Evolutionary conservation across 306 rosid species (phyloP).

Genomic region (Sphenostylis stenocarpa): DNA sequence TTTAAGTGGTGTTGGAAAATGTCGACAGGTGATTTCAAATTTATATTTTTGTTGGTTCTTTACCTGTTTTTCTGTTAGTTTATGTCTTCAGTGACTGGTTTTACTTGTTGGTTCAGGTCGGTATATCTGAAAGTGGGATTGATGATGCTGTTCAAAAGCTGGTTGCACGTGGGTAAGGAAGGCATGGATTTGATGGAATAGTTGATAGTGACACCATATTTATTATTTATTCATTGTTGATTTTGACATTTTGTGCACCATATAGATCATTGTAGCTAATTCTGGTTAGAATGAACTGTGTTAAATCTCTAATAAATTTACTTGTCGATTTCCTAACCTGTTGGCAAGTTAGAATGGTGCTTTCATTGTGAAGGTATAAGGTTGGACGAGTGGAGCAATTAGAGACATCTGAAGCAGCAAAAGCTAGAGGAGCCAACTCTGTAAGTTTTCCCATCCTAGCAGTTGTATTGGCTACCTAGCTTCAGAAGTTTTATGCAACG

Average conservation of each 20-base stretch:
- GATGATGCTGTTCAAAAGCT: constrained; percentile 91
- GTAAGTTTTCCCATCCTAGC: constrained; percentile 57
- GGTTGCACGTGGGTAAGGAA: constrained; percentile 93
- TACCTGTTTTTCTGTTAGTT: constrained; percentile 5
- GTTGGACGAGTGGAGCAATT: constrained; percentile 96
- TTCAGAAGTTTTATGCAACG: constrained; percentile 10
- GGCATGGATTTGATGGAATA: constrained; percentile 15
- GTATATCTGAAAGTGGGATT: constrained; percentile 97
- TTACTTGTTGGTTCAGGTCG: constrained; percentile 64
- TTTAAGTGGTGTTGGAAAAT: constrained; percentile 93
- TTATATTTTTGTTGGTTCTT: neutral
- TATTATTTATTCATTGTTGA: constrained; percentile 8
- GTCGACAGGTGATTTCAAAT: constrained; percentile 76
- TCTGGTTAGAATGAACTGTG: neutral
- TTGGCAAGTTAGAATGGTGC: constrained; percentile 17
- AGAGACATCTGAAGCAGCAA: constrained; percentile 81
- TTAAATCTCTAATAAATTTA: constrained; percentile 5
- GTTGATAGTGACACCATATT: neutral
- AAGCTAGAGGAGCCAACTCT: constrained; percentile 79
- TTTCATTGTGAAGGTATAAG: constrained; percentile 71
- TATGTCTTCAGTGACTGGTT: constrained; percentile 24
- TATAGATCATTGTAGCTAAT: constrained; percentile 12
- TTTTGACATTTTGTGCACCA: constrained; percentile 1
- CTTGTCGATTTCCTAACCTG: constrained; percentile 4
- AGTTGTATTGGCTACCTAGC: constrained; percentile 18